These are phyloP conservation scores for Ophiostoma sp. DNA, from an alignment of 2,329 filamentous ascomycete genomes.

Conservation along the genomic window DNA sequence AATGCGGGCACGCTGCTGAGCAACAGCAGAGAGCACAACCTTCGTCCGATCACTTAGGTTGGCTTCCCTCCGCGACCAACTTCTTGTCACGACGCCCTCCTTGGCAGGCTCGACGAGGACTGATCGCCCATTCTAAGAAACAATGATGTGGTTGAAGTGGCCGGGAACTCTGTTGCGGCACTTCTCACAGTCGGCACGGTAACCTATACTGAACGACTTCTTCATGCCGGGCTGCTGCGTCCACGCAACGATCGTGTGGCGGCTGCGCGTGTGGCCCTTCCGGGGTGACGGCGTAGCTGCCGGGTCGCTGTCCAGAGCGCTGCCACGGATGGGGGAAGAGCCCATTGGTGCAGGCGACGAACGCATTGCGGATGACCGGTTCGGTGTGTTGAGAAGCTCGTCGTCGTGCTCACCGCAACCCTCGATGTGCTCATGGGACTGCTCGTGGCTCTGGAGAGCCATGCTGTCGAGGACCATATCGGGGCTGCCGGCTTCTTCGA, in stretches of 20 bases:
- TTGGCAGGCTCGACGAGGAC: background rate
- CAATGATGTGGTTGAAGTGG: slow-evolving; percentile 78
- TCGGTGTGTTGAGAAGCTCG: slow-evolving; percentile 31
- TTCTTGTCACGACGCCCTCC: background rate
- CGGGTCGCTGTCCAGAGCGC: slow-evolving; percentile 36
- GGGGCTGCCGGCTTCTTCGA: slow-evolving; percentile 47
- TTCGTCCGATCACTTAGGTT: background rate
- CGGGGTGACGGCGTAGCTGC: slow-evolving; percentile 52
- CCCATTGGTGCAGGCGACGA: slow-evolving; percentile 16
- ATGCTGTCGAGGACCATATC: slow-evolving; percentile 44
- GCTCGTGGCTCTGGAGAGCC: slow-evolving; percentile 28
- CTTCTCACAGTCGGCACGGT: slow-evolving; percentile 75
- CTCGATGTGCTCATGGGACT: slow-evolving; percentile 32
- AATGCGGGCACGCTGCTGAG: background rate
- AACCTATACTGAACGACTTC: slow-evolving; percentile 75
- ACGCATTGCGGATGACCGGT: slow-evolving; percentile 10
- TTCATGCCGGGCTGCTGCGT: slow-evolving; percentile 65
- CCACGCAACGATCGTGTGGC: slow-evolving; percentile 62
- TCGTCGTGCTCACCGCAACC: slow-evolving; percentile 6
- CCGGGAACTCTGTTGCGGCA: slow-evolving; percentile 73
- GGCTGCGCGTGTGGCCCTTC: slow-evolving; percentile 58
- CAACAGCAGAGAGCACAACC: background rate
- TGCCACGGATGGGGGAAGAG: slow-evolving; percentile 20
- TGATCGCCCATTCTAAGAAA: slow-evolving; percentile 48
- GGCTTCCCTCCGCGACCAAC: background rate